Conservation (phyloP, 176 grass and related monocot genomes). For the Melocanna baccifera region DNA sequence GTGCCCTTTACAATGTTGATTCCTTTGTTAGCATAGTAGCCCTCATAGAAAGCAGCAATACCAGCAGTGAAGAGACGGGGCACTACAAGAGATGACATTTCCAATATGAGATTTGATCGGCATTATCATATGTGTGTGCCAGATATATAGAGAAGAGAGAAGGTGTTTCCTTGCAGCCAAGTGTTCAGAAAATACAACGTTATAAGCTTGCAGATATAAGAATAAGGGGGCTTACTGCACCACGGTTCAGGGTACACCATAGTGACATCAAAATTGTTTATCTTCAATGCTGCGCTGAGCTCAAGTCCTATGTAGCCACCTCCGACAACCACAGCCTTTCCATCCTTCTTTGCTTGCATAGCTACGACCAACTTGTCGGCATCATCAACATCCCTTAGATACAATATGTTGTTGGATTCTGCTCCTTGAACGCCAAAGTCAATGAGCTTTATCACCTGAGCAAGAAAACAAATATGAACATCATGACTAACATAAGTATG, state of each 20-base stretch:
- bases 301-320: constrained; percentile 97
- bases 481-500: background rate
- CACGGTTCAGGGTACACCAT: constrained; percentile 98
- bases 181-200: background rate
- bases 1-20: constrained; percentile 85
- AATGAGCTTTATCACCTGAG: constrained; percentile 74
- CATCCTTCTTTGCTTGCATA: constrained; percentile 86
- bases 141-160: background rate
- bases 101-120: background rate
- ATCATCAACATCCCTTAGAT: constrained; percentile 76
- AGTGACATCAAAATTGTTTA: constrained; percentile 90
- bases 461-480: background rate
- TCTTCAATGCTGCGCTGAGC: constrained; percentile 74
- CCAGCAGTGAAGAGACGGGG: constrained; percentile 85
- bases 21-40: constrained; percentile 83
- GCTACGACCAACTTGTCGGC: constrained; percentile 78
- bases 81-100: constrained; percentile 55
- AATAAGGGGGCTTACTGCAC: constrained; percentile 76
- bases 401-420: constrained; percentile 84
- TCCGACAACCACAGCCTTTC: constrained; percentile 81
- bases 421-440: constrained; percentile 94
- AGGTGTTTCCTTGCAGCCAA: background rate
- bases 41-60: constrained; percentile 90
- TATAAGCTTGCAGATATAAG: background rate
- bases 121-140: background rate